Conservation (phyloP, 2,329 filamentous ascomycete genomes). For the Sordariomycetes sp. region DNA sequence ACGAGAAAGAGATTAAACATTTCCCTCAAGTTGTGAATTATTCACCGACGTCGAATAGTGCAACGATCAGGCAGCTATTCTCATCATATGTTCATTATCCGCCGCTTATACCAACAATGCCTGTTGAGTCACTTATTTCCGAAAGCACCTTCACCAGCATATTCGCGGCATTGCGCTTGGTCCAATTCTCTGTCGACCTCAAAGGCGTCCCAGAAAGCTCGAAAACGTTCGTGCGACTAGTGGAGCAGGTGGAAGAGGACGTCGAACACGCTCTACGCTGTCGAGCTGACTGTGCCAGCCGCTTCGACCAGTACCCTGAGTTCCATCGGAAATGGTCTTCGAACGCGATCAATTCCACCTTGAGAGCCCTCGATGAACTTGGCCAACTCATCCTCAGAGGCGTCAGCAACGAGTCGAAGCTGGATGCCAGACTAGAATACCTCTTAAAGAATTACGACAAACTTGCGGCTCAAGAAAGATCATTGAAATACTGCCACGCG, state of each 20-base stretch:
- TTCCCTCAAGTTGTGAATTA: not conserved
- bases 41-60: not conserved
- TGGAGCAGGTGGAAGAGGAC: constrained; percentile 1
- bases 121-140: not conserved
- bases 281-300: not conserved
- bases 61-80: not conserved
- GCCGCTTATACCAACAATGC: not conserved
- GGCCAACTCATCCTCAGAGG: not conserved
- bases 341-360: not conserved
- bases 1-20: not conserved
- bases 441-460: not conserved
- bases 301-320: not conserved
- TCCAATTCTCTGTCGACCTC: not conserved
- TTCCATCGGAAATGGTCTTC: not conserved
- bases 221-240: constrained; percentile 1
- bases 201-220: not conserved
- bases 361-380: constrained; percentile 1
- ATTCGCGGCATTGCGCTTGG: not conserved
- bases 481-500: not conserved
- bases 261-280: constrained; percentile 1
- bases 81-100: not conserved
- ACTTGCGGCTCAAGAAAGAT: constrained; percentile 1
- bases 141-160: not conserved
- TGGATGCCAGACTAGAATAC: not conserved
- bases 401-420: not conserved